Conservation (phyloP, 148 eudicot species). For the Chenopodium formosanum region DNA sequence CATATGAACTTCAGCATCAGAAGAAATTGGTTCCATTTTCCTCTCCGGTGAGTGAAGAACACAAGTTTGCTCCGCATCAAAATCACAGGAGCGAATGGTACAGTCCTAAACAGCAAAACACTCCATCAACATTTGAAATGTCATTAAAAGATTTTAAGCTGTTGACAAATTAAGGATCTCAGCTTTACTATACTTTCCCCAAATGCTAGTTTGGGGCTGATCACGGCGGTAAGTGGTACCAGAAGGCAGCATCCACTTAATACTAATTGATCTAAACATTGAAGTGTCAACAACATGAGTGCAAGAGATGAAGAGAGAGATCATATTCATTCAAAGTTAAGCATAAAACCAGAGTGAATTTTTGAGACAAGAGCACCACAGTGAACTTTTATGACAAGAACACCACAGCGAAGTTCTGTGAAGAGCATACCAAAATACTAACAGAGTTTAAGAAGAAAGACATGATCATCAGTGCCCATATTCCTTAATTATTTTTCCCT, state of each 20-base stretch:
- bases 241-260: neutral
- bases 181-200: neutral
- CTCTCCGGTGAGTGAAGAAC: constrained; percentile 98
- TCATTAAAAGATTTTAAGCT: neutral
- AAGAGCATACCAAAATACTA: neutral
- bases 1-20: constrained; percentile 92
- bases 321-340: too few species aligned
- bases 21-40: constrained; percentile 79
- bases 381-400: neutral
- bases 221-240: neutral
- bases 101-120: constrained; percentile 64
- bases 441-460: neutral
- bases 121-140: neutral
- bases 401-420: neutral
- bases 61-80: constrained; percentile 91
- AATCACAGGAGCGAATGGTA: constrained; percentile 94
- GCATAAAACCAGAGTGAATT: too few species aligned
- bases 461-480: neutral
- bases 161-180: constrained; percentile 1
- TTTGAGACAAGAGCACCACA: too few species aligned
- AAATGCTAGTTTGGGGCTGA: neutral
- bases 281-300: neutral
- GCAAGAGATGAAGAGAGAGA: neutral
- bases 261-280: neutral
- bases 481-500: neutral